Conservation (phyloP, 495 filamentous ascomycete genomes). For the Terfezia boudieri region DNA sequence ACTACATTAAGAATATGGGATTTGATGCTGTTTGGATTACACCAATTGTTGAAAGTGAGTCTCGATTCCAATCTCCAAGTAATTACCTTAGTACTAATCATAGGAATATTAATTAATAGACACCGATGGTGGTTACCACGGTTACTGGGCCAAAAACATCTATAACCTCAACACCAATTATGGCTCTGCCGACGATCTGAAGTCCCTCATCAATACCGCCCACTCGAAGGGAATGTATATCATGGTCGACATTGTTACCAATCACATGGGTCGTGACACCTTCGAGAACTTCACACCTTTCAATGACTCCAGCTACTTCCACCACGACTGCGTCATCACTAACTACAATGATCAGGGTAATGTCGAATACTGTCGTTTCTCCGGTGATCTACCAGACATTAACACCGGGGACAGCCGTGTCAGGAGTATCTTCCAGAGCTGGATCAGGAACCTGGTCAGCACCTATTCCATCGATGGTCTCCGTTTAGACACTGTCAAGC, state of each 20-base stretch:
- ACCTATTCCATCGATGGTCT: constrained; percentile 62
- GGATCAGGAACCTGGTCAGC: constrained; percentile 39
- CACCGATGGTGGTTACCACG: constrained; percentile 33
- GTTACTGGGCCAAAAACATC: constrained; percentile 55
- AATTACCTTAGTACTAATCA: not conserved
- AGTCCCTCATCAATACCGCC: constrained; percentile 32
- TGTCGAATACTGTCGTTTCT: constrained; percentile 15
- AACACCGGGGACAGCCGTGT: constrained; percentile 38
- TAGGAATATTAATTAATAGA: constrained; percentile 2
- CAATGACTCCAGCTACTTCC: constrained; percentile 40
- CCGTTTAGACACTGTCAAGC: constrained; percentile 51
- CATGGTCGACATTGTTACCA: constrained; percentile 63
- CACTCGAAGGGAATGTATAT: constrained; percentile 47
- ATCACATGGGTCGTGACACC: constrained; percentile 51
- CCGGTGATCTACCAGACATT: constrained; percentile 43
- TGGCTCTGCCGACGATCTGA: constrained; percentile 42
- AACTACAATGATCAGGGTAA: constrained; percentile 33
- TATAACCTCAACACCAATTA: constrained; percentile 41
- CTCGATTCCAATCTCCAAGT: not conserved
- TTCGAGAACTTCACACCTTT: constrained; percentile 43
- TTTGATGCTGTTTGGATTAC: constrained; percentile 73
- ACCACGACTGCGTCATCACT: constrained; percentile 38
- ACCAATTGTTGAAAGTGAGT: constrained; percentile 38
- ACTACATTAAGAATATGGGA: constrained; percentile 56
- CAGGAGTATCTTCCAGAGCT: constrained; percentile 35